A percentile compares a stretch with the other conserved stretches of the same genome.
Conservation (phyloP, 495 filamentous ascomycete genomes). For the Aspergillus sparsus region DNA sequence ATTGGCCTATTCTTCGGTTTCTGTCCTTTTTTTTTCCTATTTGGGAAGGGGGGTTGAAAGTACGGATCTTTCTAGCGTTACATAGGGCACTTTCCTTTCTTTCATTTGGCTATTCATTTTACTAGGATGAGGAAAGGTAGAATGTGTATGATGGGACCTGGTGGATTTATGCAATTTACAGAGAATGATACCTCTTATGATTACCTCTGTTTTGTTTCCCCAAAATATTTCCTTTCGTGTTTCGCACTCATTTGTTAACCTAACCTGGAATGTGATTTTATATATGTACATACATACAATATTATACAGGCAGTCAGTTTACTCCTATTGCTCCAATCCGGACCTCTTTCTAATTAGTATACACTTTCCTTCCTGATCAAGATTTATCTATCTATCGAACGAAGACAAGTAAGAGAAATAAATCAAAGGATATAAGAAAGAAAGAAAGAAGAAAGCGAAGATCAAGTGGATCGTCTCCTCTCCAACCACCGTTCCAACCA, state of each 20-base stretch:
- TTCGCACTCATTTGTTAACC: too few relatives aligned
- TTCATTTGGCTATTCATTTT: neutral
- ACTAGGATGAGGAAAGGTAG: too few relatives aligned
- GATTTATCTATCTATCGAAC: neutral
- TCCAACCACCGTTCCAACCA: slow-evolving; percentile 46
- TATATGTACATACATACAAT: too few relatives aligned
- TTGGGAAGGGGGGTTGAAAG: neutral
- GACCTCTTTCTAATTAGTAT: too few relatives aligned
- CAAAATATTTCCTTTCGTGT: too few relatives aligned
- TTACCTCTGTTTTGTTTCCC: too few relatives aligned
- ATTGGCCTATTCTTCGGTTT: neutral
- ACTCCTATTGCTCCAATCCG: too few relatives aligned
- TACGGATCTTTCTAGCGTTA: neutral
- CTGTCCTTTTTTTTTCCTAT: slow-evolving; percentile 2
- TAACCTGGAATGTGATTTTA: too few relatives aligned
- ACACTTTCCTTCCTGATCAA: neutral
- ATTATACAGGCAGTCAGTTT: too few relatives aligned
- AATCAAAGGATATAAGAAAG: neutral
- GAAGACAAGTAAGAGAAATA: neutral
- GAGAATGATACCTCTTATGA: too few relatives aligned
- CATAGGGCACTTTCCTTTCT: neutral
- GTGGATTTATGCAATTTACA: too few relatives aligned
- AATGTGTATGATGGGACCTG: too few relatives aligned
- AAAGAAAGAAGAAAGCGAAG: neutral
- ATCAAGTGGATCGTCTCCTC: slow-evolving; percentile 8